Percentiles rank a stretch among this genome's conserved stretches.
phyloP scores from a whole-genome alignment of 2,329 filamentous ascomycete genomes.

The Aspergillus pseudoviridinutans region DNA sequence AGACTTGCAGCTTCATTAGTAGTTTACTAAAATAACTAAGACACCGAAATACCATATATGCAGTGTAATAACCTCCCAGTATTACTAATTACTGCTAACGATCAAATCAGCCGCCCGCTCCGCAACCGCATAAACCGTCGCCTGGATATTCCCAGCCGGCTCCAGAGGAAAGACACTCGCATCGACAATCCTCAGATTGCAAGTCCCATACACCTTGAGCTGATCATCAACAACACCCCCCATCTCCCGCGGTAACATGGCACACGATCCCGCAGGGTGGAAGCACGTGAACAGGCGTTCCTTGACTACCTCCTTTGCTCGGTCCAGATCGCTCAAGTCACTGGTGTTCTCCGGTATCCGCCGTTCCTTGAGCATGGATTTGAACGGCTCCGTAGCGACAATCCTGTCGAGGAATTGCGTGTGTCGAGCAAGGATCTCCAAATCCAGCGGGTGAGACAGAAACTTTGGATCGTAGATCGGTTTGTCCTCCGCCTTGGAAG shows the following conservation, averaged over 20 bases:
- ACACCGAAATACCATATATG: no score
- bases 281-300: slow-evolving; percentile 18
- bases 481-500: slow-evolving; percentile 25
- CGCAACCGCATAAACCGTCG: slow-evolving; percentile 34
- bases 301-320: slow-evolving; percentile 18
- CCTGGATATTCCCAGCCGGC: slow-evolving; percentile 34
- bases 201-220: slow-evolving; percentile 26
- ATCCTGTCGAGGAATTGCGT: slow-evolving; percentile 22
- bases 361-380: slow-evolving; percentile 11
- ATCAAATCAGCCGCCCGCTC: slow-evolving; percentile 31
- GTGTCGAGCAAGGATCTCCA: slow-evolving; percentile 37
- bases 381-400: slow-evolving; percentile 16
- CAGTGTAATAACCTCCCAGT: no score
- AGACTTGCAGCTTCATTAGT: no score
- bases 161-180: slow-evolving; percentile 34
- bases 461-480: slow-evolving; percentile 46
- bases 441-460: slow-evolving; percentile 41
- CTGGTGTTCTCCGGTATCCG: slow-evolving; percentile 6
- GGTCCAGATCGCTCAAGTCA: slow-evolving; percentile 15
- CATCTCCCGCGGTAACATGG: slow-evolving; percentile 28
- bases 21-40: no score
- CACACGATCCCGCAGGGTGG: slow-evolving; percentile 29
- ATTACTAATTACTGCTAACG: neutral
- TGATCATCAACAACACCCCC: slow-evolving; percentile 28
- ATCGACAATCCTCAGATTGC: slow-evolving; percentile 32